Evolutionary conservation across 1,284 basidiomycete species (phyloP).

Genomic region (Kwoniella shivajii): DNA sequence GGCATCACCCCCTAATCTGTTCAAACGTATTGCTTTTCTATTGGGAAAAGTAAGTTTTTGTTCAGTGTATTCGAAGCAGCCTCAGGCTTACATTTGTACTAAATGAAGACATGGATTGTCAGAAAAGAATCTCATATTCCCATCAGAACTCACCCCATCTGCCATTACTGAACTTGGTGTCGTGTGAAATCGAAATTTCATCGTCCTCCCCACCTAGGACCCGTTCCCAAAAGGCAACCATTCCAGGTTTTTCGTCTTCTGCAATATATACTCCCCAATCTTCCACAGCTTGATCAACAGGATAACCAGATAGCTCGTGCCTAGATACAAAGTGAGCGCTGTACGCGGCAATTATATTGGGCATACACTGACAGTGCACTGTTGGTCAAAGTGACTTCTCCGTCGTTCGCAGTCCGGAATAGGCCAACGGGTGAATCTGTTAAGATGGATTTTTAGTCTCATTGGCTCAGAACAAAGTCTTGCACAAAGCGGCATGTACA

Average conservation of each 20-base stretch:
- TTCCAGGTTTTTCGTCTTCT: conserved; percentile 15
- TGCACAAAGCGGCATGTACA: not conserved
- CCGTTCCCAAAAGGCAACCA: conserved; percentile 29
- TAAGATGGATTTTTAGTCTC: not conserved
- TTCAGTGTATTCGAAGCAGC: not conserved
- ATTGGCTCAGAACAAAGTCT: not conserved
- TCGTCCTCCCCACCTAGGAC: conserved; percentile 16
- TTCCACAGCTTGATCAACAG: conserved; percentile 18
- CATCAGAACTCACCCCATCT: conserved; percentile 29
- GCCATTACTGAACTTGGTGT: conserved; percentile 41
- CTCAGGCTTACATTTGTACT: not conserved
- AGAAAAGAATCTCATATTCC: not conserved
- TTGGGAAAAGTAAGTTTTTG: not conserved
- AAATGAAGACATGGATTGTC: not conserved
- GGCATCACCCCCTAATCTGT: conserved; percentile 15
- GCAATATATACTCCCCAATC: conserved; percentile 41
- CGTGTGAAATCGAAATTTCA: conserved; percentile 13
- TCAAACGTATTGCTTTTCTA: conserved; percentile 40
- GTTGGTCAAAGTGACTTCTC: conserved; percentile 43
- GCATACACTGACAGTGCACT: conserved; percentile 29
- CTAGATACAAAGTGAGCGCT: conserved; percentile 11
- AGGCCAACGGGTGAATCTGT: conserved; percentile 49
- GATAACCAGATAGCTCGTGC: conserved; percentile 41
- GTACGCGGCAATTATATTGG: too few species aligned
- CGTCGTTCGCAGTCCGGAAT: conserved; percentile 41